Conservation (phyloP, 495 filamentous ascomycete species). For the Hyaloscypha finlandica region DNA sequence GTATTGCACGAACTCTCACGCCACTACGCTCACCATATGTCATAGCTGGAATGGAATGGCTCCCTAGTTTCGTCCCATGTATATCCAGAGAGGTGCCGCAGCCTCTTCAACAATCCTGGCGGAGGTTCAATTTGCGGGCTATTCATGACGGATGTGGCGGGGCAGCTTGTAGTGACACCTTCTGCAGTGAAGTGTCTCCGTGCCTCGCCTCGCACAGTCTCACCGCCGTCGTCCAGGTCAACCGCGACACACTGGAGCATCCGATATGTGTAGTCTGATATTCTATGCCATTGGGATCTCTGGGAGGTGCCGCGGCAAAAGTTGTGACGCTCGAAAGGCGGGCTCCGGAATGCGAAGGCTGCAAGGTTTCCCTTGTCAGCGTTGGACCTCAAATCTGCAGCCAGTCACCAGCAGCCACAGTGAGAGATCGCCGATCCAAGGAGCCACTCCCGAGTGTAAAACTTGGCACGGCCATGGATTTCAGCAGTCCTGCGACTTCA, state of each 20-base stretch:
- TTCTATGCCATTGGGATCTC: not conserved
- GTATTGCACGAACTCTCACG: not conserved
- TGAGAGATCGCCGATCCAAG: not conserved
- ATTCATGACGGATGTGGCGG: not conserved
- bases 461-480: not conserved
- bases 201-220: not conserved
- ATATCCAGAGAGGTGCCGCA: conserved; percentile 5
- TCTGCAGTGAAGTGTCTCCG: not conserved
- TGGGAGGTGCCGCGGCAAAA: not conserved
- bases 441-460: not conserved
- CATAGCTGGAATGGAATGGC: conserved; percentile 14
- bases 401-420: not conserved
- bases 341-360: not conserved
- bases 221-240: not conserved
- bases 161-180: not conserved
- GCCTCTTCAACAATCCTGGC: conserved; percentile 3
- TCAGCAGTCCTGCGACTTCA: not conserved
- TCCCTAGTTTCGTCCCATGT: conserved; percentile 4
- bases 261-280: not conserved
- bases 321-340: not conserved
- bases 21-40: conserved; percentile 7
- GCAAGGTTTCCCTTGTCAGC: not conserved
- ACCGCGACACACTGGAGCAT: not conserved
- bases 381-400: not conserved
- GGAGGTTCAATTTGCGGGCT: conserved; percentile 1